Evolutionary conservation across 1,139 yeast species (phyloP), one percentile per base, ranked within the genome.

Genomic region (Sugiyamaella castrensis): DNA sequence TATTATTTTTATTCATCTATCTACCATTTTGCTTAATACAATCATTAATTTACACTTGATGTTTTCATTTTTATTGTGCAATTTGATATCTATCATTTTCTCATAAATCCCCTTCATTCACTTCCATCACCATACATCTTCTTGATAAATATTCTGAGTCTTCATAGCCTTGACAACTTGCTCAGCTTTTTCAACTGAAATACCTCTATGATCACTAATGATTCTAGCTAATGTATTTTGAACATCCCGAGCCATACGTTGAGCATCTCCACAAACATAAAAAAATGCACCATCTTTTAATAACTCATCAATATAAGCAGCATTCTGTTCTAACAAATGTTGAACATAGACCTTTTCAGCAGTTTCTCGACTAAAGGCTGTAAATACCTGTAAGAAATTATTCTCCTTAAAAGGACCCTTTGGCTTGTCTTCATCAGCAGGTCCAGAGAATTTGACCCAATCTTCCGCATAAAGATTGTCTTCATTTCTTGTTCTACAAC

Each of bases 221-320:
- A 92, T 82, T 56, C 77, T 74, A 24, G 77, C 75, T 54, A 92
- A 74, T 2, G 95, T 76, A 42, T 75, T 70, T 63, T 87, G 92
- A n/a, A 92, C 98, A 65, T 89, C 96, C 69, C 95, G 84, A 2
- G 98, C 97, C 98, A 92, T 92, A 60, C 80, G 81, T 43, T 86
- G 80, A 30, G 98, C 98, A 72, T 92, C 98, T 64, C 98, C 98
- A 76, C 98, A 92, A 29, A 92, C 96, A 66, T 92, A 92, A 57
- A 92, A 77, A 66, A 82, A 85, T 0, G 96, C 97, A 48, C 96
- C 97, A 33, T 77, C 71, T 52, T 76, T 73, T 49, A 92, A 69
- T 54, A 91, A 71, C 46, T 76, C 71, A 60, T 80, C 77, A 47
- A 91, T 73, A 46, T 73, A 72, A 37, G 67, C 62, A 24, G 84